Evolutionary conservation across 129 eudicot species (phyloP), one percentile per base, ranked within the genome.

Genomic region (Oenanthe sinensis): DNA sequence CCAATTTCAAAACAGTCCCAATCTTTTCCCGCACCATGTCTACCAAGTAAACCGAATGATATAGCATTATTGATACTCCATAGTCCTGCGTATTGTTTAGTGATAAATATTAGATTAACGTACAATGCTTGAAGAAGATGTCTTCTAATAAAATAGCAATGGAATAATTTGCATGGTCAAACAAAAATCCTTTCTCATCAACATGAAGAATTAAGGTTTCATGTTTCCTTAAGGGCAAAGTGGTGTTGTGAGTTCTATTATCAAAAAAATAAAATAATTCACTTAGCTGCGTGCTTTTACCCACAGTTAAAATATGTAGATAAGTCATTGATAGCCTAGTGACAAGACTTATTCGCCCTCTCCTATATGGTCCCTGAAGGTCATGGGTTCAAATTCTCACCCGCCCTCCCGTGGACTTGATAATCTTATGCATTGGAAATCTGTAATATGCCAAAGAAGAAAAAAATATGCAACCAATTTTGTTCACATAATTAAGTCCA

Each of bases 41-140:
- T 22, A 88, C 98, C 76, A 93, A 85, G 79, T 89, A 91, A 17
- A 97, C 85, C 4, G 97, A 62, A 17, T 86, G 89, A 77, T 89
- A 93, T 6, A 91, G 87, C 24, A 50, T 43, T 73, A 93, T 45
- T 4, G 89, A 89, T 26, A 93, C 89, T 71, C 89, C 96, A 85
- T 89, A 93, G 19, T 91, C 97, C 98, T 93, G 93, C 87, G 81
- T 52, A 36, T 50, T 6, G 37, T 74, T 22, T 37, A 33, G 47
- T 36, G 11, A 28, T 15, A 6, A 15, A 75, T 3, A 28, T 44
- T 10, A 42, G 26, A 55, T 55, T 8, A 20, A 54, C 26, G 62
- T 26, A 54, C 62, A 54, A 54, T 54, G 42, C 42, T 39, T 39
- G 42, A 39, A 39, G 42, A 39, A 39, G 42, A 0, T 22, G 0